phyloP scores from a whole-genome alignment of 306 rosid species.

The Phaseolus lunatus region DNA sequence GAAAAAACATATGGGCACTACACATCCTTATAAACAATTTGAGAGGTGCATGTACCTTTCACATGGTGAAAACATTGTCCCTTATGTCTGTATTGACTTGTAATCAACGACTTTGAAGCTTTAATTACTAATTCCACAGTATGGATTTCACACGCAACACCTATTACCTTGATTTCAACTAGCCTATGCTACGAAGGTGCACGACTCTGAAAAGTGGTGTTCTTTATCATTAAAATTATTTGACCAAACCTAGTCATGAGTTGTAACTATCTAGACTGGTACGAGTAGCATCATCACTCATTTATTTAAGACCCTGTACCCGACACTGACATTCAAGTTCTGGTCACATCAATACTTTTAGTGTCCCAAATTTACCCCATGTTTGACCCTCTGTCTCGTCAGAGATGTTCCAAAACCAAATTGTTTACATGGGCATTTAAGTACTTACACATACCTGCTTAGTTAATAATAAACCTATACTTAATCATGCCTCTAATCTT shows the following conservation, averaged over 20 bases:
- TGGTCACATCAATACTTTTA: not conserved
- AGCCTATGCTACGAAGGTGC: not conserved
- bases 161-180: not conserved
- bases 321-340: not conserved
- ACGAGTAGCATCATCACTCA: constrained; percentile 7
- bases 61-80: not conserved
- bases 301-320: constrained; percentile 1
- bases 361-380: not conserved
- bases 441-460: not conserved
- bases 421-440: not conserved
- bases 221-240: not conserved
- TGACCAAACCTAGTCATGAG: not conserved
- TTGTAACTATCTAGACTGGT: not conserved
- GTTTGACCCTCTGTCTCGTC: not conserved
- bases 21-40: not conserved
- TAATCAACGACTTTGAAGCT: not conserved
- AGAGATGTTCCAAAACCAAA: not conserved
- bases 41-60: not conserved
- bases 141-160: not conserved
- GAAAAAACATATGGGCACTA: not conserved
- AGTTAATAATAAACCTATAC: not conserved
- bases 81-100: not conserved
- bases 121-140: not conserved
- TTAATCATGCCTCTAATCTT: not conserved
- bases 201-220: not conserved